Percentiles rank a stretch among this genome's conserved stretches.
Evolutionary conservation across 2,329 filamentous ascomycete genomes (phyloP).

Genomic region (Pseudogymnoascus sp.): DNA sequence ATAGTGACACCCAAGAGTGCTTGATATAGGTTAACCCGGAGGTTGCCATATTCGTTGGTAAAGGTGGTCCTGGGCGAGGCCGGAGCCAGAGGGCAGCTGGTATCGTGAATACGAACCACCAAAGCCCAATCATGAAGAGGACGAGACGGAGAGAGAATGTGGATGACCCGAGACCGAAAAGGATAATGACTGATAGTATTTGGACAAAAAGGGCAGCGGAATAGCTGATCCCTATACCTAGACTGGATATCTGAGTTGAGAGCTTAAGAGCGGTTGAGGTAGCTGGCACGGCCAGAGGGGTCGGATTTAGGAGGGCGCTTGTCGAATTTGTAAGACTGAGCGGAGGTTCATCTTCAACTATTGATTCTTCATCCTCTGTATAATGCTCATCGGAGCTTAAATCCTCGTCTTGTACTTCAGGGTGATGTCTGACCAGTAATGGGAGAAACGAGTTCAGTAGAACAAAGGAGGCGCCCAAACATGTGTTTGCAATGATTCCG

Average conservation of each 20-base stretch:
- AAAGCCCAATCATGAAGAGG: constrained; percentile 76
- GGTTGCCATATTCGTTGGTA: constrained; percentile 38
- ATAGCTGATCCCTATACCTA: constrained; percentile 91
- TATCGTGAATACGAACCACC: constrained; percentile 91
- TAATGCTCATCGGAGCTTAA: constrained; percentile 13
- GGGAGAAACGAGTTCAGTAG: constrained; percentile 92
- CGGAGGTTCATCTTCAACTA: constrained; percentile 10
- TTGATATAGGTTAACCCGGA: constrained; percentile 50
- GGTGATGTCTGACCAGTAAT: constrained; percentile 80
- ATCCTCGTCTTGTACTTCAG: constrained; percentile 24
- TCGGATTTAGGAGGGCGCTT: constrained; percentile 37
- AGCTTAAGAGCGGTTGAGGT: constrained; percentile 65
- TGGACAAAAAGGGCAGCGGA: constrained; percentile 79
- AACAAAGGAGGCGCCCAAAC: constrained; percentile 91
- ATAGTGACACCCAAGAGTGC: constrained; percentile 82
- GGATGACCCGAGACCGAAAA: constrained; percentile 65
- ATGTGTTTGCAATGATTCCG: constrained; percentile 86
- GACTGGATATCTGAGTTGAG: constrained; percentile 84
- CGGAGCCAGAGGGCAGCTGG: constrained; percentile 83
- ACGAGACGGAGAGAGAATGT: constrained; percentile 82
- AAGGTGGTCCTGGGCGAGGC: constrained; percentile 77
- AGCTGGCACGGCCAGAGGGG: constrained; percentile 17
- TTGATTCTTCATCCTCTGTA: constrained; percentile 13
- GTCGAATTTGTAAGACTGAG: constrained; percentile 34
- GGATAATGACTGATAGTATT: constrained; percentile 68